Conservation (phyloP, 495 filamentous ascomycete species). For the Podospora australis region DNA sequence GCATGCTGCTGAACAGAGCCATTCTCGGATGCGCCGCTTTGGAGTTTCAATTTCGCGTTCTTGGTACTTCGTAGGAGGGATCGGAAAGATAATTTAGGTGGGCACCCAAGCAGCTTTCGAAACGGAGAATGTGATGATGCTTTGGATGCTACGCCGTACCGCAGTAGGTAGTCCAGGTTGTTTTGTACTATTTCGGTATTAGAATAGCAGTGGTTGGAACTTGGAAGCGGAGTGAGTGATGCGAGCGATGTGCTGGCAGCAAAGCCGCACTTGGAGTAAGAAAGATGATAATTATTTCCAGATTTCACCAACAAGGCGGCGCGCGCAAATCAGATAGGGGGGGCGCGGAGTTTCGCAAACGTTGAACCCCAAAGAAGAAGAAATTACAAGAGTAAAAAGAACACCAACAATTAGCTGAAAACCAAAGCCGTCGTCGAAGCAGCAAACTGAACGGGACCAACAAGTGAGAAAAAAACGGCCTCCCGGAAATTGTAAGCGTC, state of each 20-base stretch:
- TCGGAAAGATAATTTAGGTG: too few species aligned
- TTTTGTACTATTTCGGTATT: too few species aligned
- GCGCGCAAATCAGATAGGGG: too few species aligned
- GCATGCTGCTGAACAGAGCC: slow-evolving; percentile 15
- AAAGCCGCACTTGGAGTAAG: background rate
- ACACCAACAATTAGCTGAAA: background rate
- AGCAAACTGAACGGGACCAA: background rate
- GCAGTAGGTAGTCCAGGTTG: background rate
- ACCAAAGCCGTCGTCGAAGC: background rate
- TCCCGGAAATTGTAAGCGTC: too few species aligned
- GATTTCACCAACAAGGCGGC: background rate
- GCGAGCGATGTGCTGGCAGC: background rate
- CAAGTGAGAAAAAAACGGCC: background rate
- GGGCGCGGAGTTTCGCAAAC: background rate
- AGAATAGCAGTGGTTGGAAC: too few species aligned
- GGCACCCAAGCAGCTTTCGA: background rate
- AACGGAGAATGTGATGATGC: background rate
- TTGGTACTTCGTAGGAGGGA: background rate
- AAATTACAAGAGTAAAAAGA: background rate
- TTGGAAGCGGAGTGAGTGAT: too few species aligned
- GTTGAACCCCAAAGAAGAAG: background rate
- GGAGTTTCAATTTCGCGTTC: background rate
- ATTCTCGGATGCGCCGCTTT: slow-evolving; percentile 12
- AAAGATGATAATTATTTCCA: background rate
- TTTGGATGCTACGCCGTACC: background rate